phyloP scores from a whole-genome alignment of 129 eudicot genomes.

The Pulicaria dysenterica region DNA sequence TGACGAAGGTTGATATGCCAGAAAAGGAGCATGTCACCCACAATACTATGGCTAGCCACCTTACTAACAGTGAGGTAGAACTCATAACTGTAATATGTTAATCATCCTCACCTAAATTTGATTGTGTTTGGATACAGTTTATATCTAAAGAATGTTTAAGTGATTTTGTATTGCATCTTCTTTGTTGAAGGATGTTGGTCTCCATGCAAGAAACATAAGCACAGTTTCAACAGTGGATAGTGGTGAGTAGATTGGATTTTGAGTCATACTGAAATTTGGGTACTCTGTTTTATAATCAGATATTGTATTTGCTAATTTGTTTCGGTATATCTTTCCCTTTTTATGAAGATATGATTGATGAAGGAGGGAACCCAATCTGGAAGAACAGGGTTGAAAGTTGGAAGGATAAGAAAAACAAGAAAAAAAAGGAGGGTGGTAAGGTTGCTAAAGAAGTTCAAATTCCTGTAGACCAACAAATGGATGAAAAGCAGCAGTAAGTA shows the following conservation, averaged over 20 bases:
- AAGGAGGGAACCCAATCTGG: constrained; percentile 94
- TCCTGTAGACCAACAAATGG: constrained; percentile 90
- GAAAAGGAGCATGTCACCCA: constrained; percentile 49
- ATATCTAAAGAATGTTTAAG: neutral
- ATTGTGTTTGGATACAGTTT: neutral
- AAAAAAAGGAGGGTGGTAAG: constrained; percentile 54
- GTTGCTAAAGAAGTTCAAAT: constrained; percentile 62
- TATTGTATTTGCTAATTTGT: constrained; percentile 1
- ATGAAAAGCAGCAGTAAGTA: constrained; percentile 69
- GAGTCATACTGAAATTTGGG: neutral
- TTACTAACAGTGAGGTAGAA: constrained; percentile 56
- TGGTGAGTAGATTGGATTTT: constrained; percentile 56
- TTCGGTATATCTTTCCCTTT: constrained; percentile 4
- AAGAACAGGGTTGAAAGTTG: constrained; percentile 93
- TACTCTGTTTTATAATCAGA: neutral
- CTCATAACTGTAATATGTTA: constrained; percentile 8
- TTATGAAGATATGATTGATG: constrained; percentile 58
- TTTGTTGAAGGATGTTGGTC: constrained; percentile 66
- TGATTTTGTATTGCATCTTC: constrained; percentile 1
- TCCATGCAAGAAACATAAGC: constrained; percentile 86
- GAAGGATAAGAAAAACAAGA: constrained; percentile 93
- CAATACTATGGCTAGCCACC: constrained; percentile 53
- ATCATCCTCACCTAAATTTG: neutral
- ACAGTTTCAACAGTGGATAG: constrained; percentile 86
- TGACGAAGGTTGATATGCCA: constrained; percentile 37